Percentiles rank a stretch among this genome's conserved stretches.
Evolutionary conservation across 1,284 basidiomycete genomes (phyloP).

Genomic region (Heterobasidion occidentale): DNA sequence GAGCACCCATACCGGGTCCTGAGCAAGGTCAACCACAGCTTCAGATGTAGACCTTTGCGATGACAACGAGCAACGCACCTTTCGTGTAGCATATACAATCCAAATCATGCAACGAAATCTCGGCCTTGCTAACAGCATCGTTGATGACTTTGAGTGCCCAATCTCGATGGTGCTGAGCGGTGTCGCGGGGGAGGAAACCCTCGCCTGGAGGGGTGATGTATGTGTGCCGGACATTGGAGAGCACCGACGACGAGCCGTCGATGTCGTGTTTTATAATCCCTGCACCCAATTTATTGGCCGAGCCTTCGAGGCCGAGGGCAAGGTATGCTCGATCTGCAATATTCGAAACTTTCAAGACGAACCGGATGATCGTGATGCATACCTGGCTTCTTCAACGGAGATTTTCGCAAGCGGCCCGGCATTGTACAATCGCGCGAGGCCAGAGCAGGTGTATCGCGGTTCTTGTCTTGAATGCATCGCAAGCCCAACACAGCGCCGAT

Average conservation of each 20-base stretch:
- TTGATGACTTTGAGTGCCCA: slow-evolving; percentile 85
- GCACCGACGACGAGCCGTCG: slow-evolving; percentile 59
- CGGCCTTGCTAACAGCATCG: slow-evolving; percentile 72
- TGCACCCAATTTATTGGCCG: slow-evolving; percentile 97
- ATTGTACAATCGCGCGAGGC: slow-evolving; percentile 3
- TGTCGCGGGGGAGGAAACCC: slow-evolving; percentile 94
- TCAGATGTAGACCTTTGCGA: background rate
- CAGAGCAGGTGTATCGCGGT: too few species aligned
- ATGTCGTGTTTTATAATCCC: slow-evolving; percentile 84
- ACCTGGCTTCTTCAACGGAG: slow-evolving; percentile 28
- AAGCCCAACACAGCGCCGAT: too few species aligned
- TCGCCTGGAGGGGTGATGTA: slow-evolving; percentile 98
- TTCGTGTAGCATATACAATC: slow-evolving; percentile 98
- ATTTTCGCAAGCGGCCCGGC: slow-evolving; percentile 12
- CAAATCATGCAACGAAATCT: slow-evolving; percentile 65
- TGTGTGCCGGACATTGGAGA: slow-evolving; percentile 90
- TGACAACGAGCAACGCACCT: slow-evolving; percentile 39
- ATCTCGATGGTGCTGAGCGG: slow-evolving; percentile 91
- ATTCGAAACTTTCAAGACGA: background rate
- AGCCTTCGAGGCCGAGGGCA: slow-evolving; percentile 88
- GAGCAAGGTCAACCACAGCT: background rate
- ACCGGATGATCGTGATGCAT: background rate
- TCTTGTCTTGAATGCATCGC: too few species aligned
- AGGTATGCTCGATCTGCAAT: slow-evolving; percentile 51
- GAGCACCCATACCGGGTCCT: slow-evolving; percentile 99